These are phyloP conservation scores for Cystofilobasidium bisporidii DNA, from an alignment of 768 basidiomycete genomes.

Conservation along the genomic window DNA sequence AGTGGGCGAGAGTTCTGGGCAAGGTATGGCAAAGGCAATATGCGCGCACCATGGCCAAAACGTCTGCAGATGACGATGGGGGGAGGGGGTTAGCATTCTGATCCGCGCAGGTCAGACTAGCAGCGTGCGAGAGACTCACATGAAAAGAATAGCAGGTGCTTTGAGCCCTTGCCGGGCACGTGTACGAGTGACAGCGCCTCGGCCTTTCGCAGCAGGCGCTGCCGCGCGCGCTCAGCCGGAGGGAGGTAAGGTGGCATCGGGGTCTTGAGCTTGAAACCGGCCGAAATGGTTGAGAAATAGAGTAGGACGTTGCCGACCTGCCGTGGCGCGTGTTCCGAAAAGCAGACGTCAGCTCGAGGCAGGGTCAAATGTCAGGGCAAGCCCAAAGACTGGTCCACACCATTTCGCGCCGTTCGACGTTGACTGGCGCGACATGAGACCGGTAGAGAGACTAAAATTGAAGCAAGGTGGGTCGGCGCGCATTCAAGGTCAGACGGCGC, in stretches of 20 bases:
- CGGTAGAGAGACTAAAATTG: slow-evolving; percentile 45
- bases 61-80: not conserved
- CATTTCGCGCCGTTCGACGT: slow-evolving; percentile 77
- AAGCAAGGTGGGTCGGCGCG: not conserved
- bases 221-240: slow-evolving; percentile 75
- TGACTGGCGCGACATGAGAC: slow-evolving; percentile 81
- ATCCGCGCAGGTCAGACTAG: not conserved
- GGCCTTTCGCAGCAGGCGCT: slow-evolving; percentile 73
- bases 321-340: too few species aligned
- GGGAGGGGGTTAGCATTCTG: not conserved
- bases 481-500: not conserved
- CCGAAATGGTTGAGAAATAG: slow-evolving; percentile 68
- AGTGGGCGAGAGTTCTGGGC: not conserved
- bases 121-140: not conserved
- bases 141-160: slow-evolving; percentile 67
- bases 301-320: slow-evolving; percentile 85
- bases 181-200: slow-evolving; percentile 74
- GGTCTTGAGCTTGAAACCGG: slow-evolving; percentile 71
- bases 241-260: slow-evolving; percentile 95
- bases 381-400: slow-evolving; percentile 28
- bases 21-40: not conserved
- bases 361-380: too few species aligned
- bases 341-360: too few species aligned
- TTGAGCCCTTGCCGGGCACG: slow-evolving; percentile 66
- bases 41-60: slow-evolving; percentile 1